Evolutionary conservation across 768 basidiomycete species (phyloP).

Genomic region (Tricholoma terreum): DNA sequence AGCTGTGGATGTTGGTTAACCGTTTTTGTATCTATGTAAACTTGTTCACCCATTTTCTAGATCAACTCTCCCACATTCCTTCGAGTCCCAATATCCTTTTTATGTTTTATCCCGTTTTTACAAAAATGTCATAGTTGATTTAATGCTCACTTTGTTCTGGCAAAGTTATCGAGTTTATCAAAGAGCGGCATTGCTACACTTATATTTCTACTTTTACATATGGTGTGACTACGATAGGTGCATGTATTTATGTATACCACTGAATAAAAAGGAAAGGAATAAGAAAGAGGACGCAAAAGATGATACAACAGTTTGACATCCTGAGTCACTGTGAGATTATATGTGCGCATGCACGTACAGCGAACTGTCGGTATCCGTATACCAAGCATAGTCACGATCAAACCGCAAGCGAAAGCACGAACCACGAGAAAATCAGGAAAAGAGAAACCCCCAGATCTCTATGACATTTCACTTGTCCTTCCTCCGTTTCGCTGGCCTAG

Average conservation of each 20-base stretch:
- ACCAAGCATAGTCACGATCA: background rate
- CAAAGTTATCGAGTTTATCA: too few species aligned
- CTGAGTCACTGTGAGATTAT: background rate
- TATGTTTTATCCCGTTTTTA: too few species aligned
- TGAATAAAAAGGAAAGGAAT: background rate
- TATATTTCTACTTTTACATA: background rate
- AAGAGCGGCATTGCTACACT: background rate
- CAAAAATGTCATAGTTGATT: too few species aligned
- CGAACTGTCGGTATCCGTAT: background rate
- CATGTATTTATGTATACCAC: background rate
- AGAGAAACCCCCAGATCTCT: too few species aligned
- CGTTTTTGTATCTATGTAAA: background rate
- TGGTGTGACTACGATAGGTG: background rate
- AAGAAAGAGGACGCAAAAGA: background rate
- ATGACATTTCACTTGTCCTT: slow-evolving; percentile 12
- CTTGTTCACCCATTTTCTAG: background rate
- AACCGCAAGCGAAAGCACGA: background rate
- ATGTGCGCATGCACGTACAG: background rate
- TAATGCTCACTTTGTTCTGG: too few species aligned
- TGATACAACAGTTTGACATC: too few species aligned
- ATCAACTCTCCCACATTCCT: background rate
- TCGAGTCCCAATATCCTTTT: background rate
- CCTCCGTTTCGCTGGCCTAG: slow-evolving; percentile 15
- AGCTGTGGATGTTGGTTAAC: background rate
- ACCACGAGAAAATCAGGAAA: background rate